Base-by-base conservation (phyloP, 176 grass and related monocot species). In the Oropetium thomaeum region DNA sequence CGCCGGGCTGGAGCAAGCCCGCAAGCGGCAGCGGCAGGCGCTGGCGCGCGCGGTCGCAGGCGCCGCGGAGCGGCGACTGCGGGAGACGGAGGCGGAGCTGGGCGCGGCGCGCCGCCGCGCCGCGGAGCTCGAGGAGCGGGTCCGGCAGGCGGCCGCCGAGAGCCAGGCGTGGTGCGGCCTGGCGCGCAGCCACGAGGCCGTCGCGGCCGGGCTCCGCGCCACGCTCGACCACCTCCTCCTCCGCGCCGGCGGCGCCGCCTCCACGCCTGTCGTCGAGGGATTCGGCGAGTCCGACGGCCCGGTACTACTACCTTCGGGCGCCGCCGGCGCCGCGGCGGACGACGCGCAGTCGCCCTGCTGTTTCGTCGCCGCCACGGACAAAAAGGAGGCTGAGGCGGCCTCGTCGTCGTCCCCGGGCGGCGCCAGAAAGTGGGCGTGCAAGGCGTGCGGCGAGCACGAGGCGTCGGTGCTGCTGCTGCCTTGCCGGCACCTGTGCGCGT, bases 401-500 rank as follows among this genome's bases (percentile, higher is more conserved):
- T 8, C 19, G 20, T 33, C 13, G 4, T 33, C 78, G 2, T 3
- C 30, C 10, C 11, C 32, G 4, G 33, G 25, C 0, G n/a, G n/a
- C n/a, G n/a, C n/a, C n/a, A n/a, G n/a, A n/a, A 77, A 13, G 28
- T 75, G 65, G 66, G 39, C 69, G 28, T 94, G 91, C 65, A 59
- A 43, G 65, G 34, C 68, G 4, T 94, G 91, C 59, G 60, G 74
- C 13, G 70, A 19, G 2, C 5, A 37, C 4, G 88, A 90, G 27
- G 81, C 65, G 52, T 60, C 74, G 17, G 87, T 88, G 58, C 80
- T 94, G 14, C 51, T 94, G 42, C 79, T 90, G 1, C 91, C 91
- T 12, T 94, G 88, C 67, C 86, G 87, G 34, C 91, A 93, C 67
- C 72, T 93, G 12, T 87, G 87, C 72, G 51, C 90, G 4, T 94